phyloP scores from a whole-genome alignment of 306 rosid genomes.

The Malus sieversii region DNA sequence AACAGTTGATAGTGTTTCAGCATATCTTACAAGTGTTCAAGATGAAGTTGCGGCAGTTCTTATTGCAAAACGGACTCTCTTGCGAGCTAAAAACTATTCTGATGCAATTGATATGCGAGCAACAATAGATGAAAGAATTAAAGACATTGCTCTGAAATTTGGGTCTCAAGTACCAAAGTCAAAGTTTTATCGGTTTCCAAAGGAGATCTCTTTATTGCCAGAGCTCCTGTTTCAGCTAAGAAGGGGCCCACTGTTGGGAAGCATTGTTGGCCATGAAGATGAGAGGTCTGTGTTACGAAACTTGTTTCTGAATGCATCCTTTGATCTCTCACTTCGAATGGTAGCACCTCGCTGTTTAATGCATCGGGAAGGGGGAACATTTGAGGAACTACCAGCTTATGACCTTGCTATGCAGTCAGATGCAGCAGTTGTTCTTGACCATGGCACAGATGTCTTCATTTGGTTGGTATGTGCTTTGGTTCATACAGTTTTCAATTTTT shows the following conservation, averaged over 20 bases:
- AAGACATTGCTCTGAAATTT: constrained; percentile 70
- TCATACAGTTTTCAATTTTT: neutral
- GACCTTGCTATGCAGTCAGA: constrained; percentile 97
- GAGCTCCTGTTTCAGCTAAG: constrained; percentile 86
- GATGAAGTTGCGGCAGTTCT: constrained; percentile 82
- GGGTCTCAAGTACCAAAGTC: constrained; percentile 75
- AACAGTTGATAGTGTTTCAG: constrained; percentile 68
- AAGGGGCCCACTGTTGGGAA: constrained; percentile 85
- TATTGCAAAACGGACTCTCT: constrained; percentile 74
- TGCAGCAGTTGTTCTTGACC: constrained; percentile 90
- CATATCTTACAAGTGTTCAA: constrained; percentile 78
- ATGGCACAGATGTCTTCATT: constrained; percentile 90
- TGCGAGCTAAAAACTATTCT: constrained; percentile 58
- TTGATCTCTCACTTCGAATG: constrained; percentile 88
- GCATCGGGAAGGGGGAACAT: constrained; percentile 91
- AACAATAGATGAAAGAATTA: constrained; percentile 77
- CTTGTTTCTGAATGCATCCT: constrained; percentile 83
- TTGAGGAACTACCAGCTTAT: constrained; percentile 88
- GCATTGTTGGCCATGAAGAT: constrained; percentile 92
- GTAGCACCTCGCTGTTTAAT: constrained; percentile 90
- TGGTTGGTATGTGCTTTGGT: constrained; percentile 66
- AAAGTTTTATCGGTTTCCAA: constrained; percentile 67
- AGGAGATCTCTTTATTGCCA: constrained; percentile 70
- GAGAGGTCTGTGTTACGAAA: constrained; percentile 83
- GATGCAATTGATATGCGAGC: constrained; percentile 62